Conservation (phyloP, 768 basidiomycete species). For the Termitomyces sp. region DNA sequence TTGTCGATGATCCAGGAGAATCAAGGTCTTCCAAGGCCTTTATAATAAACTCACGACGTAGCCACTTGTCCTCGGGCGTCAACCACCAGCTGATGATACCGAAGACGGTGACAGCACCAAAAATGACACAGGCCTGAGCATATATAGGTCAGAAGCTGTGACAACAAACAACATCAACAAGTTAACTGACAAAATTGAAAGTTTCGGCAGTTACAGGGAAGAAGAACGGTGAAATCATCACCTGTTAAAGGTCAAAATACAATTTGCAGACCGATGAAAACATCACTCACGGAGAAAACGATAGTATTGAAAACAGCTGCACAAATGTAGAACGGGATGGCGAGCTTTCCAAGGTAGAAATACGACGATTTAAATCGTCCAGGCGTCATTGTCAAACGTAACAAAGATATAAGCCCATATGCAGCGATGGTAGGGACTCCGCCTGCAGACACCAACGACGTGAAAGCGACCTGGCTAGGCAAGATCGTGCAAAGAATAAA, state of each 20-base stretch:
- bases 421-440: conserved; percentile 85
- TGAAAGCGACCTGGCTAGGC: conserved; percentile 89
- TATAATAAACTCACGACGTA: conserved; percentile 57
- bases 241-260: conserved; percentile 32
- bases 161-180: not conserved
- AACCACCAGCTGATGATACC: conserved; percentile 76
- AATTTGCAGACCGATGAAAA: not conserved
- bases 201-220: conserved; percentile 74
- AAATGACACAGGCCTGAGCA: conserved; percentile 67
- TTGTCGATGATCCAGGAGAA: not conserved
- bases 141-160: not conserved
- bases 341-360: conserved; percentile 65
- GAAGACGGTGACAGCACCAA: conserved; percentile 73
- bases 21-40: conserved; percentile 37
- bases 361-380: conserved; percentile 66
- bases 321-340: conserved; percentile 62
- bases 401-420: conserved; percentile 74
- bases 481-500: conserved; percentile 80
- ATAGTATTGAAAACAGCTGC: conserved; percentile 69
- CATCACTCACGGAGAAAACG: conserved; percentile 58
- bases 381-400: conserved; percentile 77
- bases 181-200: conserved; percentile 76
- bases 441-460: conserved; percentile 83
- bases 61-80: conserved; percentile 76
- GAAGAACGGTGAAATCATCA: conserved; percentile 81